phyloP scores from a whole-genome alignment of 2,329 filamentous ascomycete species.

The Aspergillus pseudoviridinutans region DNA sequence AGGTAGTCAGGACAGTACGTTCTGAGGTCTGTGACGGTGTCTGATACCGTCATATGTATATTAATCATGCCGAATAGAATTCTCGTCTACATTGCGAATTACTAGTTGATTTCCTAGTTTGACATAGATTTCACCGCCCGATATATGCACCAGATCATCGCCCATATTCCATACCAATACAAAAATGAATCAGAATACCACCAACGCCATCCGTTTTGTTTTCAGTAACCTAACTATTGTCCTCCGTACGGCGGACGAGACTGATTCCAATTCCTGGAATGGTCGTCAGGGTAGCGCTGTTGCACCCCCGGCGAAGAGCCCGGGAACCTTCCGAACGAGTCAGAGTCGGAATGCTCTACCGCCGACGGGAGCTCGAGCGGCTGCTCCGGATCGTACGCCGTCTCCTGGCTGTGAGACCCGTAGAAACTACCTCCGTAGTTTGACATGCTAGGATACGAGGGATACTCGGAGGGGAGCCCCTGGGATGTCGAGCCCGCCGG shows the following conservation, averaged over 20 bases:
- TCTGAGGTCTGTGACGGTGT: background rate
- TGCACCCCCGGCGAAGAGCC: conserved; percentile 1
- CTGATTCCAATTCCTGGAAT: background rate
- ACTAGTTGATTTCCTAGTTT: background rate
- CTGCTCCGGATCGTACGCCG: conserved; percentile 9
- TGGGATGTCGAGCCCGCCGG: background rate
- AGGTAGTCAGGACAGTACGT: conserved; percentile 13
- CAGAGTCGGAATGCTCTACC: background rate
- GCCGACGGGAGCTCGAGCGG: conserved; percentile 13
- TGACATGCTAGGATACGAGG: conserved; percentile 10
- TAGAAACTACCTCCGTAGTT: conserved; percentile 1
- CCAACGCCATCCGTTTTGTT: background rate
- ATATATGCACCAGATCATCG: background rate
- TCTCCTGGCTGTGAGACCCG: conserved; percentile 1
- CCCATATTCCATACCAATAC: background rate
- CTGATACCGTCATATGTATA: background rate
- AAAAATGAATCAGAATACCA: background rate
- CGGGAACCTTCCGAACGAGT: background rate
- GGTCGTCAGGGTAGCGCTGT: background rate
- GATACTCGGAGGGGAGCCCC: background rate
- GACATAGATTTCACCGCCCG: background rate
- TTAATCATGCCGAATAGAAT: background rate
- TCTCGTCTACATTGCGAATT: background rate
- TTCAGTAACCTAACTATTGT: background rate
- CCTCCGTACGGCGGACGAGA: background rate